phyloP scores from a whole-genome alignment of 768 basidiomycete species.

The Rickenella mellea region DNA sequence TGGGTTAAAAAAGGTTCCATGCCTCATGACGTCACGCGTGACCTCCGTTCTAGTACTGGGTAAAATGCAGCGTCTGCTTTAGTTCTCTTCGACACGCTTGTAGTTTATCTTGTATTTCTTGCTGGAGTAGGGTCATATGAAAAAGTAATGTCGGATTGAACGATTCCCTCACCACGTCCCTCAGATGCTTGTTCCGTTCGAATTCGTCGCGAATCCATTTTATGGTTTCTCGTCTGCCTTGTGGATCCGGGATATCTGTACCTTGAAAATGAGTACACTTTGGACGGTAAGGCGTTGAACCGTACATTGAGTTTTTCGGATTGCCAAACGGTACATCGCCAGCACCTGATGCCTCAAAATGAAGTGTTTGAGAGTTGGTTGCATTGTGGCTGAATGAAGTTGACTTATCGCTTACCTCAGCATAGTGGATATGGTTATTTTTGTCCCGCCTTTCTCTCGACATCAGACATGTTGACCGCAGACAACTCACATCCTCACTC shows the following conservation, averaged over 20 bases:
- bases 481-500: too few relatives aligned
- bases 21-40: too few relatives aligned
- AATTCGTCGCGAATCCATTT: constrained; percentile 68
- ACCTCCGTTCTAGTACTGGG: constrained; percentile 6
- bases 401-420: too few relatives aligned
- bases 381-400: too few relatives aligned
- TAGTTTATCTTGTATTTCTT: constrained; percentile 51
- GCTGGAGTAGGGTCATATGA: constrained; percentile 25
- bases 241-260: constrained; percentile 53
- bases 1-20: too few relatives aligned
- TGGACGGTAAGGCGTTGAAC: constrained; percentile 3
- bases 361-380: constrained; percentile 61
- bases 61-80: constrained; percentile 46
- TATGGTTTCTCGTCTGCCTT: constrained; percentile 55
- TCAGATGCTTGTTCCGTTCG: constrained; percentile 47
- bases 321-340: constrained; percentile 53
- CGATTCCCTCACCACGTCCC: constrained; percentile 37
- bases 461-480: too few relatives aligned
- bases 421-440: too few relatives aligned
- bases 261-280: constrained; percentile 1
- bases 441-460: too few relatives aligned
- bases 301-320: constrained; percentile 55
- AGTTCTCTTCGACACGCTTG: constrained; percentile 50
- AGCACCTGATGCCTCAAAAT: constrained; percentile 56
- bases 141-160: constrained; percentile 4